Conservation (phyloP, 2,329 filamentous ascomycete species). For the Penicillium hordei region DNA sequence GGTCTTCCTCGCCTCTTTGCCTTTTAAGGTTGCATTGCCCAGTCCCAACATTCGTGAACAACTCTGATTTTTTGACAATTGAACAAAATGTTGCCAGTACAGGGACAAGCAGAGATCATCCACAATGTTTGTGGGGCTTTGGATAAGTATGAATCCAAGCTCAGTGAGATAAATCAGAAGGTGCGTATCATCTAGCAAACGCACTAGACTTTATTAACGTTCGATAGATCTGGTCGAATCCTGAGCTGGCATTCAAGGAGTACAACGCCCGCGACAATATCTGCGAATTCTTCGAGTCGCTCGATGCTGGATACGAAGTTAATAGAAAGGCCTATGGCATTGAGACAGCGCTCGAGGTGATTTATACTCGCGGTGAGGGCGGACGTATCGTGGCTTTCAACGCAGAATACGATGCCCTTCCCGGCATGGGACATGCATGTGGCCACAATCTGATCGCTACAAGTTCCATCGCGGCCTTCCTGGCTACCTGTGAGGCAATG, state of each 20-base stretch:
- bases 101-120: slow-evolving; percentile 10
- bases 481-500: slow-evolving; percentile 26
- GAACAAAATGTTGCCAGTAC: slow-evolving; percentile 2
- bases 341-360: slow-evolving; percentile 13
- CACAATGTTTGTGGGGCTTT: slow-evolving; percentile 9
- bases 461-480: slow-evolving; percentile 26
- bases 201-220: neutral
- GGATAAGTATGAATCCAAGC: slow-evolving; percentile 19
- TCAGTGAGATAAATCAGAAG: slow-evolving; percentile 26
- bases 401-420: slow-evolving; percentile 37
- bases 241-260: slow-evolving; percentile 19
- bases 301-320: slow-evolving; percentile 12
- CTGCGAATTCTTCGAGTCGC: slow-evolving; percentile 16
- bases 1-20: neutral
- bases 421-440: slow-evolving; percentile 32
- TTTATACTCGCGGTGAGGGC: slow-evolving; percentile 31
- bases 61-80: neutral
- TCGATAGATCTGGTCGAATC: slow-evolving; percentile 18
- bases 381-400: slow-evolving; percentile 27
- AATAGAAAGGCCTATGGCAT: slow-evolving; percentile 15
- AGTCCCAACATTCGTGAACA: neutral
- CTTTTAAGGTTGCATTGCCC: neutral
- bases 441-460: slow-evolving; percentile 34
- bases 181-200: neutral
- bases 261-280: slow-evolving; percentile 19